phyloP scores from a whole-genome alignment of 106 monocot species.

The Posidonia australis region DNA sequence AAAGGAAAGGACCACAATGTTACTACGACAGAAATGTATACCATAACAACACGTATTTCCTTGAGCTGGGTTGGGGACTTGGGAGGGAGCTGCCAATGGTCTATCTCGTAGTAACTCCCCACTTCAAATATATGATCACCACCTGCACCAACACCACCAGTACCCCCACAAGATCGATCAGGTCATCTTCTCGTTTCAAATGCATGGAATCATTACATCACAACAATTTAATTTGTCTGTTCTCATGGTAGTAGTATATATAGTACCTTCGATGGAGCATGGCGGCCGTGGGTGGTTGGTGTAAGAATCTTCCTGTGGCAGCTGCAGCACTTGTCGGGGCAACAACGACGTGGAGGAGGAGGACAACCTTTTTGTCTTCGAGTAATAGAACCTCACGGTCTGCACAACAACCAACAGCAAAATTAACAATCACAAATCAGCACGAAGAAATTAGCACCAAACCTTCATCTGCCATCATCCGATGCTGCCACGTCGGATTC shows the following conservation, averaged over 20 bases:
- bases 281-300: neutral
- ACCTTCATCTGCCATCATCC: too few relatives aligned
- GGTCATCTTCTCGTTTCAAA: neutral
- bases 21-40: neutral
- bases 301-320: neutral
- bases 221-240: too few relatives aligned
- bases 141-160: neutral
- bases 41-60: slow-evolving; percentile 60
- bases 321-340: slow-evolving; percentile 1
- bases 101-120: slow-evolving; percentile 72
- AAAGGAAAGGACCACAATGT: neutral
- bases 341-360: neutral
- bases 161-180: neutral
- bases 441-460: too few relatives aligned
- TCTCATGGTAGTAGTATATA: neutral
- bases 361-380: neutral
- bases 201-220: neutral
- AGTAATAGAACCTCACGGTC: neutral
- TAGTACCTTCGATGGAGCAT: neutral
- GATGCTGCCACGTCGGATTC: too few relatives aligned
- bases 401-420: too few relatives aligned
- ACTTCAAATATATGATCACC: slow-evolving; percentile 14
- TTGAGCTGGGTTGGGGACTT: slow-evolving; percentile 82
- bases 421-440: too few relatives aligned
- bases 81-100: slow-evolving; percentile 62